phyloP scores from a whole-genome alignment of 2,329 filamentous ascomycete species.

The Aspergillus pseudoviridinutans region DNA sequence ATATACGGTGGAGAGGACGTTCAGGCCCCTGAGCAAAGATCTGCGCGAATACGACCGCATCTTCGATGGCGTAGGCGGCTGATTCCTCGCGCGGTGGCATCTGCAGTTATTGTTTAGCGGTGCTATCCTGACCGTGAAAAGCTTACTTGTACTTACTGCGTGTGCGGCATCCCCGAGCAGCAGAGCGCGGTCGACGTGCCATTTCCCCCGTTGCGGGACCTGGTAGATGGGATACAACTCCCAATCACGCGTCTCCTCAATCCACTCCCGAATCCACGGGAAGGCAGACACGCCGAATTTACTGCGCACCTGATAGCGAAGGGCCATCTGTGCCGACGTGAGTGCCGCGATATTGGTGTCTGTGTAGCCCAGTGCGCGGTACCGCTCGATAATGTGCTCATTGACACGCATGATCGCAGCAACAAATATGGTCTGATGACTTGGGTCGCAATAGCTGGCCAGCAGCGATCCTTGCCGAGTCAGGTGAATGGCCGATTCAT shows the following conservation, averaged over 20 bases:
- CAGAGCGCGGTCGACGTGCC: constrained; percentile 34
- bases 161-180: constrained; percentile 43
- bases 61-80: constrained; percentile 39
- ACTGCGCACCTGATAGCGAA: constrained; percentile 29
- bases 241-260: constrained; percentile 31
- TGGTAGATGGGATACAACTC: constrained; percentile 39
- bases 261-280: constrained; percentile 29
- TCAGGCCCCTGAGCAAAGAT: constrained; percentile 25
- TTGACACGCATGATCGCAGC: constrained; percentile 34
- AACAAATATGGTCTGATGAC: constrained; percentile 31
- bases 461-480: constrained; percentile 35
- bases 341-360: constrained; percentile 24
- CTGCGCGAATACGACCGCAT: constrained; percentile 36
- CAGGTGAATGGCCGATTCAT: constrained; percentile 24
- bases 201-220: constrained; percentile 31
- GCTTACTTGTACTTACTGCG: constrained; percentile 27
- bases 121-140: constrained; percentile 1
- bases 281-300: constrained; percentile 29
- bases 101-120: constrained; percentile 13
- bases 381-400: constrained; percentile 22
- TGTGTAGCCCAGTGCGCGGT: constrained; percentile 12
- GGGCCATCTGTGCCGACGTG: constrained; percentile 26
- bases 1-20: constrained; percentile 21
- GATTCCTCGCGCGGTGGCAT: constrained; percentile 44
- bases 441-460: constrained; percentile 30